Conservation (phyloP, 169 alveolate species). For the Eimeria tenella region DNA sequence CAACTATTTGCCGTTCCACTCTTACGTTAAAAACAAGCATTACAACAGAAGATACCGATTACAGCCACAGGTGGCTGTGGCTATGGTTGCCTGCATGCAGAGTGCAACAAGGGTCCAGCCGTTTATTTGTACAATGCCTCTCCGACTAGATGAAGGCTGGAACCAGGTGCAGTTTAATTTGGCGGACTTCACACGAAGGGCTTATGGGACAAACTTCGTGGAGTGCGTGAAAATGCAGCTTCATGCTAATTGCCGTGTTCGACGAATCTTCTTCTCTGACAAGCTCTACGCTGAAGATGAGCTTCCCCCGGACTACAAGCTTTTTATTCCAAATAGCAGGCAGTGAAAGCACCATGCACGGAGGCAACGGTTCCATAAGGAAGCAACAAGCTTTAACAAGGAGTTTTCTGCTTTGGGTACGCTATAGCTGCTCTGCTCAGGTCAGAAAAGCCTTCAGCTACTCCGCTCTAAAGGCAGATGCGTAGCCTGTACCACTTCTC, state of each 20-base stretch:
- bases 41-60: neutral
- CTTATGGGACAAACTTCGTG: constrained; percentile 97
- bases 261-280: constrained; percentile 97
- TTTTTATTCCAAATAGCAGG: constrained; percentile 83
- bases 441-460: too few relatives aligned
- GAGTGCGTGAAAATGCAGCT: constrained; percentile 97
- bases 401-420: too few relatives aligned
- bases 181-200: constrained; percentile 97
- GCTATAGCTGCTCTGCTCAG: too few relatives aligned
- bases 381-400: too few relatives aligned
- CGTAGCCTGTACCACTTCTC: too few relatives aligned
- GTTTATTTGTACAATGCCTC: constrained; percentile 98
- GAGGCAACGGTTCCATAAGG: too few relatives aligned
- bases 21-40: too few relatives aligned
- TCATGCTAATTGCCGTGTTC: constrained; percentile 97
- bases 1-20: too few relatives aligned
- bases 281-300: constrained; percentile 90
- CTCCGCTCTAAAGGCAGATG: too few relatives aligned
- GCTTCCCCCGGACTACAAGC: constrained; percentile 91
- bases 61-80: neutral
- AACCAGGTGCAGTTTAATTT: constrained; percentile 97
- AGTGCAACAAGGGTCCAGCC: constrained; percentile 97
- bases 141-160: constrained; percentile 99
- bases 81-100: constrained; percentile 37
- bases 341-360: neutral